phyloP scores from a whole-genome alignment of 495 filamentous ascomycete species.

The Penicillium daleae region DNA sequence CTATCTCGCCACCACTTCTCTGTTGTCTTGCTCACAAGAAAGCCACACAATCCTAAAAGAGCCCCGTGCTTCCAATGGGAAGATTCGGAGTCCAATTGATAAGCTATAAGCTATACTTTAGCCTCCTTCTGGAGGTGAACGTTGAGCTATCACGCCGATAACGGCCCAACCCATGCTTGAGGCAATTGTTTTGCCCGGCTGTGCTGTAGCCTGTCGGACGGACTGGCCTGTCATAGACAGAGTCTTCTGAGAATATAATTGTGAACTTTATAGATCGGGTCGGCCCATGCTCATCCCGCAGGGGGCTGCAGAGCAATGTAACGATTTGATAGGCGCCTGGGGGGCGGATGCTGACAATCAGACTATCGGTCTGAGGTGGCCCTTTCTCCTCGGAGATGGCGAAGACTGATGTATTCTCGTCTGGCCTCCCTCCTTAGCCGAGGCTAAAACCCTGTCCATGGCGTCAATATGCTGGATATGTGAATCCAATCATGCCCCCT shows the following conservation, averaged over 20 bases:
- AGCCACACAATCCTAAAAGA: conserved; percentile 4
- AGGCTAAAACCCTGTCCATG: conserved; percentile 4
- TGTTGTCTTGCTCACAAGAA: neutral
- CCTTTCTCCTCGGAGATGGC: conserved; percentile 13
- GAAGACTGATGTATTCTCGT: neutral
- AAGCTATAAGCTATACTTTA: neutral
- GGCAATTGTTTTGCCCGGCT: neutral
- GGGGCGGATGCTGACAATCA: neutral
- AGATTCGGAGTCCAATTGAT: neutral
- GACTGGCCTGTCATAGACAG: neutral
- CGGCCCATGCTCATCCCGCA: conserved; percentile 11
- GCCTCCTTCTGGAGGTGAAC: neutral
- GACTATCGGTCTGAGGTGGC: neutral
- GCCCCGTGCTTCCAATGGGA: neutral
- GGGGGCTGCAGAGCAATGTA: conserved; percentile 1
- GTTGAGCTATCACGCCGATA: conserved; percentile 2
- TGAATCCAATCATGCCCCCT: conserved; percentile 6
- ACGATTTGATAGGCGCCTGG: conserved; percentile 11
- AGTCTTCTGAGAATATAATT: neutral
- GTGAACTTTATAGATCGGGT: neutral
- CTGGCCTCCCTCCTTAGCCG: neutral
- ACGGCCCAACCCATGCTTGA: neutral
- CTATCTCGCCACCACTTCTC: neutral
- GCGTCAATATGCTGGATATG: conserved; percentile 11
- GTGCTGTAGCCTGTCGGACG: neutral